A percentile compares a stretch with the other conserved stretches of the same genome.
Evolutionary conservation across 768 basidiomycete genomes (phyloP).

Genomic region (Leccinum fibrillosum): DNA sequence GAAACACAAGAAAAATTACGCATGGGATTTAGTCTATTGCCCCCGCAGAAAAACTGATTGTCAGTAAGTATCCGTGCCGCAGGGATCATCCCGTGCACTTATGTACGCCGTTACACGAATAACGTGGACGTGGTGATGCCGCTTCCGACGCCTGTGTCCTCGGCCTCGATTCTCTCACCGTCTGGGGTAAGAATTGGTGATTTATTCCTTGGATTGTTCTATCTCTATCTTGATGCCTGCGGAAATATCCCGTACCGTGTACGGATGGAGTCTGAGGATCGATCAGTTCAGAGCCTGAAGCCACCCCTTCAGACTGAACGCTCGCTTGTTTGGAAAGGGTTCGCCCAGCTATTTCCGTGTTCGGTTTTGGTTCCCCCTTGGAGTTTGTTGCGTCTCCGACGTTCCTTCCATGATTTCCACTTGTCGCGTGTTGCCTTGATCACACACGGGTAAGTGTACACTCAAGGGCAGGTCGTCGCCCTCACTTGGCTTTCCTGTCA

Average conservation of each 20-base stretch:
- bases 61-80: neutral
- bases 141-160: neutral
- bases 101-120: too few relatives aligned
- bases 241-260: too few relatives aligned
- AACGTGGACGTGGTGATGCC: too few relatives aligned
- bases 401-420: neutral
- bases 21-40: neutral
- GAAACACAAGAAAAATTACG: neutral
- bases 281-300: neutral
- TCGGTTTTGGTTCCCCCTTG: too few relatives aligned
- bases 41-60: neutral
- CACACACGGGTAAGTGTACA: too few relatives aligned
- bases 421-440: too few relatives aligned
- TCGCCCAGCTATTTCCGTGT: too few relatives aligned
- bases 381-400: neutral
- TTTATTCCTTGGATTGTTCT: neutral
- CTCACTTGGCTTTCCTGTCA: neutral
- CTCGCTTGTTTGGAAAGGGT: too few relatives aligned
- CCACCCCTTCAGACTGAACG: too few relatives aligned
- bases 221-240: too few relatives aligned
- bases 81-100: neutral
- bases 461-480: neutral
- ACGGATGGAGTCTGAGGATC: neutral
- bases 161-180: neutral
- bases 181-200: neutral